Conservation (phyloP, 345 rosid genomes). For the Rhizophora apiculata region DNA sequence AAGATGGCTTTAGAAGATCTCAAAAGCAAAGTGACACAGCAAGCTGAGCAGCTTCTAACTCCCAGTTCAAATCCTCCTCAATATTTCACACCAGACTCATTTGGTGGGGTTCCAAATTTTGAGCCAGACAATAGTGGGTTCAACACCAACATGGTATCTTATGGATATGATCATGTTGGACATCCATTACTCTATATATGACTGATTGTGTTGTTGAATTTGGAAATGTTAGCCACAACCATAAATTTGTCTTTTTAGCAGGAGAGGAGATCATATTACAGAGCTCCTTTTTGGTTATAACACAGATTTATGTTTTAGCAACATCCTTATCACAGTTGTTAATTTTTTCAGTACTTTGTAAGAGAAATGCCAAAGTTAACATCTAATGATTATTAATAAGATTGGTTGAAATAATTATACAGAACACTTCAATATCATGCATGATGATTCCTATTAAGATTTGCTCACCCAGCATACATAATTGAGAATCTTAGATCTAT, state of each 20-base stretch:
- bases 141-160: neutral
- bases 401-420: too few relatives aligned
- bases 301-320: too few relatives aligned
- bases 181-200: neutral
- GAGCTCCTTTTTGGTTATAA: too few relatives aligned
- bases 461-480: too few relatives aligned
- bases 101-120: constrained; percentile 4
- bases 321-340: too few relatives aligned
- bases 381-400: too few relatives aligned
- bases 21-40: constrained; percentile 30
- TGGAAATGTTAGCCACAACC: neutral
- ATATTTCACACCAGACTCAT: neutral
- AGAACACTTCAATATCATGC: too few relatives aligned
- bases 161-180: neutral
- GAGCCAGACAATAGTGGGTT: neutral
- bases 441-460: too few relatives aligned
- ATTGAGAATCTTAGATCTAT: too few relatives aligned
- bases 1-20: constrained; percentile 35
- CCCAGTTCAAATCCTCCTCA: constrained; percentile 12
- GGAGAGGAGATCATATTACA: neutral
- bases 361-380: too few relatives aligned
- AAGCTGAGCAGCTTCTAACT: constrained; percentile 27
- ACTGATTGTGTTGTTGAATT: neutral
- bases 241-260: neutral
- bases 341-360: too few relatives aligned